Evolutionary conservation across 2,329 filamentous ascomycete species (phyloP).

Genomic region (Cryphonectria nitschkei): DNA sequence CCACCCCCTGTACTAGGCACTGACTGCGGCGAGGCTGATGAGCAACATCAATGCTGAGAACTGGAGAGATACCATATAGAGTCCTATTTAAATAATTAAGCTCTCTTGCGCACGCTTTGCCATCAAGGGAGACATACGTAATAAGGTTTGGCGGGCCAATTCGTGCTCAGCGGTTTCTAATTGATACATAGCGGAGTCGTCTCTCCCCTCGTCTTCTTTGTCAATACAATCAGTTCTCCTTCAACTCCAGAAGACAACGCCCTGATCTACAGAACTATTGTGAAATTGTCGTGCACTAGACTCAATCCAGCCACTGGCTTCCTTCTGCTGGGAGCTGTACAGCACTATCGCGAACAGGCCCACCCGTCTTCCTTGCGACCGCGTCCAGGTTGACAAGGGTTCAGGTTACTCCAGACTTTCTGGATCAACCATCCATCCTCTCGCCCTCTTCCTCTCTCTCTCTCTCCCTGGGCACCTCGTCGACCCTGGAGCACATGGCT

Average conservation of each 20-base stretch:
- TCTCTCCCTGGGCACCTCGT: background rate
- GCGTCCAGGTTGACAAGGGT: slow-evolving; percentile 15
- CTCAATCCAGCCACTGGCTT: background rate
- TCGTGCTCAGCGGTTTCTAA: background rate
- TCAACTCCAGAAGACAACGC: slow-evolving; percentile 5
- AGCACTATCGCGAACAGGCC: slow-evolving; percentile 11
- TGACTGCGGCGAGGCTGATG: background rate
- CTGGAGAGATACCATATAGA: background rate
- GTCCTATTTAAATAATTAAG: background rate
- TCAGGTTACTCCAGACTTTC: slow-evolving; percentile 1
- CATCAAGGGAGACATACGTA: slow-evolving; percentile 7
- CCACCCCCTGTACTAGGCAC: background rate
- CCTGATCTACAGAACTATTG: background rate
- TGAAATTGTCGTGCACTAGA: slow-evolving; percentile 17
- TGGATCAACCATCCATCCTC: background rate
- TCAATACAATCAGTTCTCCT: background rate
- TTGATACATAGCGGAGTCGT: background rate
- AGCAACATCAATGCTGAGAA: background rate
- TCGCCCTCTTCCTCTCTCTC: background rate
- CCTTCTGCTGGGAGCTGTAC: slow-evolving; percentile 6
- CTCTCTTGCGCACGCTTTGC: background rate
- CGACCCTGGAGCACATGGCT: slow-evolving; percentile 52
- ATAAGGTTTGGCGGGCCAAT: background rate
- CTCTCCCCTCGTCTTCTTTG: background rate
- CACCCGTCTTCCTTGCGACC: slow-evolving; percentile 17